Base-by-base conservation (phyloP, 1,284 basidiomycete genomes). In the Stereum hirsutum region DNA sequence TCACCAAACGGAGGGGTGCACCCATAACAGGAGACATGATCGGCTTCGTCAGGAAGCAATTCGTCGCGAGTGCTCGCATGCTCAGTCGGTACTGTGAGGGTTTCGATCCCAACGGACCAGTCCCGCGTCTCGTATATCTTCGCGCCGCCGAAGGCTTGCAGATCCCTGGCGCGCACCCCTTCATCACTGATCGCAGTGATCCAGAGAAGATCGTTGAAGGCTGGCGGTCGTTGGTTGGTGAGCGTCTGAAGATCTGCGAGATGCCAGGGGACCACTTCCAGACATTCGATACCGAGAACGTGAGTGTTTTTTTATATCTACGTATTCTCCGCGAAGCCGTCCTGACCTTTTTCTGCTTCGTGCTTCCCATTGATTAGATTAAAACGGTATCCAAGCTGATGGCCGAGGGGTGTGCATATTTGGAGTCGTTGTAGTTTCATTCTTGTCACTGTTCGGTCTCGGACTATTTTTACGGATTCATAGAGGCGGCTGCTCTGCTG, bases 261-360 rank as follows among this genome's bases (percentile, higher is more conserved):
- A 74, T 84, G 7, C 74, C 78, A 1, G 82, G 82, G 0, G 61
- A 84, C 53, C 82, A 85, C 50, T 84, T 85, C 49, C 60, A 72
- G 47, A 63, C 72, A 0, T 85, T 85, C 54, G 61, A 69, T 36
- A 49, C 59, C 6, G 46, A 52, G n/a, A 70, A 78, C 52, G 81
- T 82, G 51, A 51, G 76, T 66, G n/a, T 23, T 5, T 11, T 19
- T 15, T 15, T 36, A 11, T n/a, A n/a, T n/a, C n/a, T n/a, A n/a
- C n/a, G n/a, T n/a, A n/a, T n/a, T n/a, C n/a, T n/a, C n/a, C n/a
- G n/a, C n/a, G n/a, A n/a, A n/a, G n/a, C n/a, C n/a, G n/a, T n/a
- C n/a, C n/a, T n/a, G n/a, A n/a, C n/a, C n/a, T n/a, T n/a, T n/a
- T n/a, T n/a, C n/a, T n/a, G n/a, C n/a, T n/a, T n/a, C n/a, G n/a